A percentile compares a stretch with the other conserved stretches of the same genome.
phyloP scores from a whole-genome alignment of 257 asterid species.

The Thymus quinquecostatus region DNA sequence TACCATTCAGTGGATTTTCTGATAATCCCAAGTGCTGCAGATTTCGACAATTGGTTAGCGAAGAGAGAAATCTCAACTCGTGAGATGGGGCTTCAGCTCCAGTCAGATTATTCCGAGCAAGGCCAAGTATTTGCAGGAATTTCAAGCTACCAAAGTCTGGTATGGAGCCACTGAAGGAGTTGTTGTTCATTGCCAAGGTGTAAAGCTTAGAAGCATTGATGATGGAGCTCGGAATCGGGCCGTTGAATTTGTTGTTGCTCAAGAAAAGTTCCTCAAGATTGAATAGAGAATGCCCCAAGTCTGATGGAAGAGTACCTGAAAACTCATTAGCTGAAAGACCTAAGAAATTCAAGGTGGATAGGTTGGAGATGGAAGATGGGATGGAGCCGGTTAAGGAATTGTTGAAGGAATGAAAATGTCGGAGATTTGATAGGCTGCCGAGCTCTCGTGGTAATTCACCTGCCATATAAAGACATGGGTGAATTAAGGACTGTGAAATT shows the following conservation, averaged over 20 bases:
- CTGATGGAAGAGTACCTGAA: slow-evolving; percentile 13
- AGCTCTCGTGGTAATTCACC: slow-evolving; percentile 46
- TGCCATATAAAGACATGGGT: neutral
- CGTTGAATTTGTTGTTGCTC: neutral
- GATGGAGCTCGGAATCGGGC: neutral
- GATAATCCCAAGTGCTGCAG: neutral
- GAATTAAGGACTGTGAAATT: too few species aligned
- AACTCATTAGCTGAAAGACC: neutral
- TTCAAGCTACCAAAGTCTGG: neutral
- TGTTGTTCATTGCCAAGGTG: neutral
- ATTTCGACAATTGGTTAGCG: neutral
- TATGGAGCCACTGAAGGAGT: neutral
- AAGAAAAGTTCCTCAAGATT: neutral
- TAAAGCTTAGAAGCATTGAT: slow-evolving; percentile 2
- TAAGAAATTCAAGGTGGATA: neutral
- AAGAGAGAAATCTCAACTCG: neutral
- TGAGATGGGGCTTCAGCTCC: neutral
- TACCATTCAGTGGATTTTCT: slow-evolving; percentile 3
- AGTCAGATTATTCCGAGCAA: neutral
- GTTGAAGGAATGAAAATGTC: neutral
- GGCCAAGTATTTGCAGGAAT: neutral
- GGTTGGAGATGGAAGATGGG: slow-evolving; percentile 29
- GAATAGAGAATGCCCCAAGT: neutral
- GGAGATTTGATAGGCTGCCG: neutral
- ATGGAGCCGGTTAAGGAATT: slow-evolving; percentile 16